phyloP scores from a whole-genome alignment of 1,284 basidiomycete genomes.

The Ceratobasidium sp. region DNA sequence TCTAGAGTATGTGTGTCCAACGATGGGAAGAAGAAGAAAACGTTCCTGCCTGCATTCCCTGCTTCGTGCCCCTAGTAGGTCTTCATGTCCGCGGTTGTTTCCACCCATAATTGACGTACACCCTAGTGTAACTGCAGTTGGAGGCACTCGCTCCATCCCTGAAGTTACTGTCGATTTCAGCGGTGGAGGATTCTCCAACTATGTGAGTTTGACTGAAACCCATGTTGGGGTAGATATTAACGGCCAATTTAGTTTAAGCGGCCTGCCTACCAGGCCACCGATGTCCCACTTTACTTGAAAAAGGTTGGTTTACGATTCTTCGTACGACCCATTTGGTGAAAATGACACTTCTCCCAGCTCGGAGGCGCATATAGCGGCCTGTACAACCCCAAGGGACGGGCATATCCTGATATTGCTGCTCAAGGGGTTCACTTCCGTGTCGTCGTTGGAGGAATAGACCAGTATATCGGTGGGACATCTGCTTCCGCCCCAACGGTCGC shows the following conservation, averaged over 20 bases:
- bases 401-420: constrained; percentile 46
- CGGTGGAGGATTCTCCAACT: constrained; percentile 77
- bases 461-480: constrained; percentile 50
- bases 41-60: constrained; percentile 74
- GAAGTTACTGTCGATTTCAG: constrained; percentile 69
- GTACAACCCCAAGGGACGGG: constrained; percentile 41
- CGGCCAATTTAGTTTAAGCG: constrained; percentile 3
- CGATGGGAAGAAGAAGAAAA: constrained; percentile 65
- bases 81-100: not conserved
- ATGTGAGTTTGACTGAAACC: constrained; percentile 57
- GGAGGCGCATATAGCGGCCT: constrained; percentile 29
- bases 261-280: constrained; percentile 23
- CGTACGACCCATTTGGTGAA: not conserved
- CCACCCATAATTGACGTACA: constrained; percentile 35
- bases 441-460: constrained; percentile 51
- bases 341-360: constrained; percentile 8
- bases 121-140: constrained; percentile 66
- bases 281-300: constrained; percentile 31
- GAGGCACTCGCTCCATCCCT: constrained; percentile 68
- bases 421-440: constrained; percentile 52
- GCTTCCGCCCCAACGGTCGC: constrained; percentile 48
- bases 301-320: constrained; percentile 6
- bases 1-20: constrained; percentile 68
- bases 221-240: not conserved
- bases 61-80: constrained; percentile 65